Evolutionary conservation across 495 filamentous ascomycete genomes (phyloP).

Genomic region (Podospora pseudocomata): DNA sequence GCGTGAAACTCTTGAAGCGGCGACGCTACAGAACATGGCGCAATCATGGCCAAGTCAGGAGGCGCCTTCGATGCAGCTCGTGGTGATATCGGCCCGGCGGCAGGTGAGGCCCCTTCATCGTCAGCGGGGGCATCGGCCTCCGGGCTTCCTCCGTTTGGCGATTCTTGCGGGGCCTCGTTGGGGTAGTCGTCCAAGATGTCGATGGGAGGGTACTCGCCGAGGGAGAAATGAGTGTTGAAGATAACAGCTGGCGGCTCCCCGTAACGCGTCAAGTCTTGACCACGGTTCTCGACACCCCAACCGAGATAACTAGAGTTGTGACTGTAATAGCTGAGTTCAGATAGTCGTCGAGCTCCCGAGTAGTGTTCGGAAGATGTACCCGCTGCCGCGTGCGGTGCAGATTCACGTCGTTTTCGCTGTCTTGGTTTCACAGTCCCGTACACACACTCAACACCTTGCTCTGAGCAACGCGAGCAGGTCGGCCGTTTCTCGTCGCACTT

Average conservation of each 20-base stretch:
- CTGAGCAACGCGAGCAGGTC: slow-evolving; percentile 54
- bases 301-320: slow-evolving; percentile 4
- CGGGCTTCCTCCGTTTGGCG: slow-evolving; percentile 1
- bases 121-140: slow-evolving; percentile 14
- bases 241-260: slow-evolving; percentile 30
- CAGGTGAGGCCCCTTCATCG: slow-evolving; percentile 9
- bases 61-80: slow-evolving; percentile 27
- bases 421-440: slow-evolving; percentile 58
- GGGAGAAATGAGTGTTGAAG: slow-evolving; percentile 15
- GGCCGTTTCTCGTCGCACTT: slow-evolving; percentile 62
- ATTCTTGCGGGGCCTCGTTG: background rate
- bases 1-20: slow-evolving; percentile 49
- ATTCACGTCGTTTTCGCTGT: slow-evolving; percentile 49
- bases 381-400: slow-evolving; percentile 9
- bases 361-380: slow-evolving; percentile 7
- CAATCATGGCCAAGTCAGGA: slow-evolving; percentile 45
- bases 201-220: slow-evolving; percentile 12
- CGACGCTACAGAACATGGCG: slow-evolving; percentile 44
- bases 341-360: slow-evolving; percentile 17
- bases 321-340: slow-evolving; percentile 23
- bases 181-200: slow-evolving; percentile 21
- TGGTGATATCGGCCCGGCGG: slow-evolving; percentile 13
- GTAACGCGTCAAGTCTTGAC: slow-evolving; percentile 17
- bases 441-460: slow-evolving; percentile 50
- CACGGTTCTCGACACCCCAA: slow-evolving; percentile 1